Evolutionary conservation across 495 filamentous ascomycete genomes (phyloP).

Genomic region (Tuber magnatum): DNA sequence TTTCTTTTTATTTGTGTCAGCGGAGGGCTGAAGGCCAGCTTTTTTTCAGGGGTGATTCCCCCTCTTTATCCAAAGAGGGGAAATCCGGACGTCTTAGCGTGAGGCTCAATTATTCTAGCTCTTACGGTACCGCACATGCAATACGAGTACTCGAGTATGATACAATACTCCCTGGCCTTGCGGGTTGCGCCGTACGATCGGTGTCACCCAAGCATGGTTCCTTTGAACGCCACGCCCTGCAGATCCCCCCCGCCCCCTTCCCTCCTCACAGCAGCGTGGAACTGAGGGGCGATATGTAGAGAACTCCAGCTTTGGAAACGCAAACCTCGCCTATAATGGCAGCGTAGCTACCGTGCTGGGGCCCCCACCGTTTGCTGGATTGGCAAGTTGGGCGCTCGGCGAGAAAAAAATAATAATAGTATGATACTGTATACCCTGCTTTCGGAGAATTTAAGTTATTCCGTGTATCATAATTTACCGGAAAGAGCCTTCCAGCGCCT

Average conservation of each 20-base stretch:
- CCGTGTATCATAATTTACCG: not conserved
- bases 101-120: not conserved
- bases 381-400: not conserved
- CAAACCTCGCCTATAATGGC: not conserved
- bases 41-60: not conserved
- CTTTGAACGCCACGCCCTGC: not conserved
- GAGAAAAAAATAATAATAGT: not conserved
- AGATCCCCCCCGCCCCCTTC: not conserved
- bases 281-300: not conserved
- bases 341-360: not conserved
- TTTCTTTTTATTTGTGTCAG: not conserved
- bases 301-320: not conserved
- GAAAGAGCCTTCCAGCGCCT: not conserved
- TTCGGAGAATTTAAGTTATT: not conserved
- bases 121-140: too few relatives aligned
- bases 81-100: not conserved
- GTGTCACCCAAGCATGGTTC: not conserved
- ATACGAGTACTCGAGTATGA: not conserved
- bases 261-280: not conserved
- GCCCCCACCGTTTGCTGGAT: not conserved
- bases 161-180: not conserved
- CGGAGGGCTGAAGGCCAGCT: not conserved
- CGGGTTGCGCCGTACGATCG: not conserved
- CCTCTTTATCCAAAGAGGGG: not conserved
- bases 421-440: too few relatives aligned